Evolutionary conservation across 768 basidiomycete species (phyloP).

Genomic region (Amyloporia xantha): DNA sequence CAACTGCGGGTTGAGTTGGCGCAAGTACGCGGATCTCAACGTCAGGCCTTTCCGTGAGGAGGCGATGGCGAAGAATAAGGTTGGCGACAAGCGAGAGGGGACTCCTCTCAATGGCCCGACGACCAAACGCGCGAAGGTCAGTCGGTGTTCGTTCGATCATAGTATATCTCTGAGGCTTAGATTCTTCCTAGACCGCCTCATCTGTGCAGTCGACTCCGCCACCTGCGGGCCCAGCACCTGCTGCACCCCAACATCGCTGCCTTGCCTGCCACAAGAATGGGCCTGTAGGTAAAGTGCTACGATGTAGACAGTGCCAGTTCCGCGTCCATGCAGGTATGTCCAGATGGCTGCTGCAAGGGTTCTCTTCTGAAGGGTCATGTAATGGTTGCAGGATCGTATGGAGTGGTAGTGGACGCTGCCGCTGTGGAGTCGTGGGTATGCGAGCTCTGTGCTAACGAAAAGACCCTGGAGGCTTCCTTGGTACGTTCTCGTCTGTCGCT

Average conservation of each 20-base stretch:
- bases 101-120: conserved; percentile 42
- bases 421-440: conserved; percentile 75
- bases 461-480: conserved; percentile 73
- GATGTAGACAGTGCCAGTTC: conserved; percentile 76
- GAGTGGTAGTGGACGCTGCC: conserved; percentile 57
- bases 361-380: neutral
- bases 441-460: conserved; percentile 82
- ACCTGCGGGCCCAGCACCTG: conserved; percentile 36
- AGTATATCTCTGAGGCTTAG: neutral
- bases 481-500: too few species aligned
- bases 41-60: conserved; percentile 70
- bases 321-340: conserved; percentile 71
- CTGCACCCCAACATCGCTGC: conserved; percentile 63
- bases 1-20: conserved; percentile 79
- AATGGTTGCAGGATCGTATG: conserved; percentile 48
- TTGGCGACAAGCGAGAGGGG: conserved; percentile 54
- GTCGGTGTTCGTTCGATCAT: conserved; percentile 2
- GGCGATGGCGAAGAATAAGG: conserved; percentile 29
- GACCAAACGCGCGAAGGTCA: conserved; percentile 62
- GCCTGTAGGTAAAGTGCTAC: conserved; percentile 68
- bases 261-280: conserved; percentile 70
- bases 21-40: conserved; percentile 89
- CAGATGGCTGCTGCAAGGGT: neutral
- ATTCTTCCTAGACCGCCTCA: conserved; percentile 27
- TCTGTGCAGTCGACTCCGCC: conserved; percentile 57